Base-by-base conservation (phyloP, 805 yeast species). In the Pichia deserticola region DNA sequence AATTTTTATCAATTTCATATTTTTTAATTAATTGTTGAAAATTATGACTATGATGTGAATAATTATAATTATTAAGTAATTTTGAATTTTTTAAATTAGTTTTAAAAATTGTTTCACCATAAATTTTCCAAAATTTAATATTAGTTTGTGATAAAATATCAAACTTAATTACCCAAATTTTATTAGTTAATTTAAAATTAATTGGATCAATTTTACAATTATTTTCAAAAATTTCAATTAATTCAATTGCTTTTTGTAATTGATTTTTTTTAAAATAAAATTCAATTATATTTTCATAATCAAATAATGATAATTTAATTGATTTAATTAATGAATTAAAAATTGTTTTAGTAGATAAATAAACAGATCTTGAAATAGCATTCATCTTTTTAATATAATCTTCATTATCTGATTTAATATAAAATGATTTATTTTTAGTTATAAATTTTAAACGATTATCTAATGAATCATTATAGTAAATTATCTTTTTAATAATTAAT, bases 271-370 rank as follows among this genome's bases (percentile, higher is more conserved):
- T 36, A 44, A 55, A 48, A 44, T 57, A 57, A 27, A 62, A 56
- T 9, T 50, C 46, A 12, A 62, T 51, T 7, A 63, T 50, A 29
- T 55, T 52, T 42, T 62, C 64, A 51, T 61, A 65, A 44, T 64
- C 68, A 4, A 46, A 39, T 7, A 55, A 12, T 9, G 39, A 34
- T 36, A 49, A 37, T 9, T 27, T 30, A 30, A 7, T 15, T 10
- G 20, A 13, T 6, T 36, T 33, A 2, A 15, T 5, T 10, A 49
- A 41, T 7, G 29, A 25, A 34, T 48, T 48, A 10, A 49, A 44
- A 5, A 49, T 44, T 5, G 36, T 30, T 25, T 30, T 49, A 3
- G 51, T 49, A n/a, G 48, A 40, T 13, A 20, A 15, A 41, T 36
- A 49, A 6, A 42, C 35, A 25, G 44, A 35, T 32, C 45, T 42